These are phyloP conservation scores for Xanthoparmelia taractica DNA, from an alignment of 495 filamentous ascomycete species.

Conservation along the genomic window DNA sequence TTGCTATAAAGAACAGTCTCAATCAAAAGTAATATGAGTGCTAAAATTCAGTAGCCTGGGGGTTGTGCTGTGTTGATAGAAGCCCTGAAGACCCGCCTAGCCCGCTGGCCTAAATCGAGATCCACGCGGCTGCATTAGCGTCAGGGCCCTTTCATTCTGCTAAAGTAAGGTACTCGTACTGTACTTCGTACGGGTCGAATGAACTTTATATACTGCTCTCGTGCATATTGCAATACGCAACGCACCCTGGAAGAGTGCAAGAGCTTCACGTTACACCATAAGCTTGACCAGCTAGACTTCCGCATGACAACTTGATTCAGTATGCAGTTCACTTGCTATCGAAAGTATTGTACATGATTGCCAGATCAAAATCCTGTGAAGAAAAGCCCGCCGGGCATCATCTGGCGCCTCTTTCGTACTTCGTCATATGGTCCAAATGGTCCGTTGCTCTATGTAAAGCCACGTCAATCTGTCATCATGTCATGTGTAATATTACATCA, in stretches of 20 bases:
- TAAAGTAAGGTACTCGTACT: no score
- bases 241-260: no score
- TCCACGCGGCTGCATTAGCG: not conserved
- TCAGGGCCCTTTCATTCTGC: not conserved
- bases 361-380: not conserved
- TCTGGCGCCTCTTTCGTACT: not conserved
- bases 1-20: not conserved
- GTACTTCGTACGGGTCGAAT: no score
- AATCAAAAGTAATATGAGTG: not conserved
- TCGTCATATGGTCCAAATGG: not conserved
- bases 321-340: not conserved
- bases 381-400: not conserved
- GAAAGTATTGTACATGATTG: not conserved
- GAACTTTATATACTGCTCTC: no score
- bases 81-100: not conserved
- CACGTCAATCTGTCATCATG: not conserved
- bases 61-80: not conserved
- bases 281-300: not conserved
- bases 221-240: no score
- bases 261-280: not conserved
- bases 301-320: not conserved
- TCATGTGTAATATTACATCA: not conserved
- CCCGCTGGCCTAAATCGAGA: not conserved
- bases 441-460: not conserved
- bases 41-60: no score